A percentile compares a stretch with the other conserved stretches of the same genome.
Conservation (phyloP, 164 flowering plant genomes). For the Piper betle region DNA sequence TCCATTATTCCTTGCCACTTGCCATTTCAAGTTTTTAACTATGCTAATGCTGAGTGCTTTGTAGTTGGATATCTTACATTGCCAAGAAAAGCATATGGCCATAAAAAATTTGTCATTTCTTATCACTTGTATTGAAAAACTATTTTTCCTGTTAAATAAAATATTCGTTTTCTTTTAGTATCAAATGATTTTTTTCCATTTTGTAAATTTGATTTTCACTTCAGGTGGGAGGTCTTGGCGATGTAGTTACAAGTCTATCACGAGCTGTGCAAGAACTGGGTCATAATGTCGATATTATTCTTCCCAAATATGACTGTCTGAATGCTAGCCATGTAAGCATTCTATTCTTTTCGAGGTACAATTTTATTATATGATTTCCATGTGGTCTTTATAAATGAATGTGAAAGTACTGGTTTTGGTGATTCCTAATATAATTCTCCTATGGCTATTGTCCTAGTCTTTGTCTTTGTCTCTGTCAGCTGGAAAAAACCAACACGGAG, state of each 20-base stretch:
- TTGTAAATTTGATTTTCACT: slow-evolving; percentile 2
- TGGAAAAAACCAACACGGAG: too few relatives aligned
- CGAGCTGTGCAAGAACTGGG: slow-evolving; percentile 94
- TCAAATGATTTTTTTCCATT: background rate
- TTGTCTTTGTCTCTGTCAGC: too few relatives aligned
- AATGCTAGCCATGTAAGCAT: slow-evolving; percentile 70
- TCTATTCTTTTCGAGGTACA: background rate
- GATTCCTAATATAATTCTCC: too few relatives aligned
- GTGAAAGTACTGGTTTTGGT: background rate
- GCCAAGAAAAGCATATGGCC: too few relatives aligned
- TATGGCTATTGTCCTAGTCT: too few relatives aligned
- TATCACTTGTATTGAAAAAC: too few relatives aligned
- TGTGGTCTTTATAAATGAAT: too few relatives aligned
- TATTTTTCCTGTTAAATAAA: background rate
- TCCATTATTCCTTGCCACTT: too few relatives aligned
- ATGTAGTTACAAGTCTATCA: slow-evolving; percentile 96
- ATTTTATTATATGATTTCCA: background rate
- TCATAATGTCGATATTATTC: slow-evolving; percentile 80
- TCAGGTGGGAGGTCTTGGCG: slow-evolving; percentile 99
- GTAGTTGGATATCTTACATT: too few relatives aligned
- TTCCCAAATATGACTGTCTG: slow-evolving; percentile 97
- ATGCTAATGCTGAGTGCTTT: too few relatives aligned
- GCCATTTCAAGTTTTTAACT: too few relatives aligned
- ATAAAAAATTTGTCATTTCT: too few relatives aligned
- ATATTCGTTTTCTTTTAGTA: background rate